Conservation (phyloP, 805 yeast species). For the Kuraishia borneana region DNA sequence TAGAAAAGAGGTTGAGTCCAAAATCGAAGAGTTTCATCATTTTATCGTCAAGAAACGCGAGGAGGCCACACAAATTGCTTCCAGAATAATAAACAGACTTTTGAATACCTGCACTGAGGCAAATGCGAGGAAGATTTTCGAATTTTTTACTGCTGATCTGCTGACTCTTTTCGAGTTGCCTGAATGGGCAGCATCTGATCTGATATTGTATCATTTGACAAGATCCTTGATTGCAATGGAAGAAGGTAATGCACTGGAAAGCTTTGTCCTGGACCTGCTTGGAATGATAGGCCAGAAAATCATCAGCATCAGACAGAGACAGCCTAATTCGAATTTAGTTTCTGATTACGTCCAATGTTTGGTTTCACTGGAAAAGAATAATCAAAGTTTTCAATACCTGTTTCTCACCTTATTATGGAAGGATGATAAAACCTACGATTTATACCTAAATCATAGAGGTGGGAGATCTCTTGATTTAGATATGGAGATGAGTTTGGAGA, state of each 20-base stretch:
- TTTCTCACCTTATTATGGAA: too few species aligned
- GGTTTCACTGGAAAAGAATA: too few species aligned
- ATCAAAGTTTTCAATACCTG: too few species aligned
- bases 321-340: too few species aligned
- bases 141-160: constrained; percentile 47
- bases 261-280: constrained; percentile 45
- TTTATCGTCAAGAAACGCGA: neutral
- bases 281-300: constrained; percentile 49
- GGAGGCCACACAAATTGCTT: constrained; percentile 6
- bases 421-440: too few species aligned
- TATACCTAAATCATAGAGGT: too few species aligned
- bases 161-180: constrained; percentile 36
- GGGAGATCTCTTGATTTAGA: too few species aligned
- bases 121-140: constrained; percentile 28
- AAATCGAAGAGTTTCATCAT: neutral
- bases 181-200: constrained; percentile 53
- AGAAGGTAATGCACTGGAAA: constrained; percentile 28
- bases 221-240: constrained; percentile 29
- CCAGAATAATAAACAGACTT: constrained; percentile 16
- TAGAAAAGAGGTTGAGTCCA: neutral
- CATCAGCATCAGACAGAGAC: too few species aligned
- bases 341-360: too few species aligned
- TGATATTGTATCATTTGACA: constrained; percentile 32
- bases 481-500: too few species aligned
- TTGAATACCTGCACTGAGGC: constrained; percentile 20